Evolutionary conservation across 768 basidiomycete genomes (phyloP), one percentile per base, ranked within the genome.

Genomic region (Plicaturopsis crispa): DNA sequence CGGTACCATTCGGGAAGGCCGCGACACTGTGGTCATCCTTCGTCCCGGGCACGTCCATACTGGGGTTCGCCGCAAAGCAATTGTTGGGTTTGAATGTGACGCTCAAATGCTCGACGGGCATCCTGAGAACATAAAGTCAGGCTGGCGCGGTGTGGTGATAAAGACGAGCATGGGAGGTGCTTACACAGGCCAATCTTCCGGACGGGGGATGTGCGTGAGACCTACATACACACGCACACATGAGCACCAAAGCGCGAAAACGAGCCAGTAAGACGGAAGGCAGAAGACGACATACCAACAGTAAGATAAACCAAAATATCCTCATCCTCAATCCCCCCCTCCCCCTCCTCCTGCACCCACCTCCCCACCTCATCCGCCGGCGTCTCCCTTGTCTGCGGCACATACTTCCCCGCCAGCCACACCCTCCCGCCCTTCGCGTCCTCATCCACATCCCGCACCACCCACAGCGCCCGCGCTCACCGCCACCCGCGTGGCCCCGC

Each of bases 121-220:
- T 91, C 20, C 84, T 87, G n/a, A n/a, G 43, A 33, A 13, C 5
- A 24, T 10, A 28, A 30, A 14, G 31, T 28, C 43, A n/a, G n/a
- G n/a, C 44, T n/a, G n/a, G n/a, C n/a, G n/a, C n/a, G 31, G 20
- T 33, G 43, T 3, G 4, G 30, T 19, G 23, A 39, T 20, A 31
- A 47, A 37, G 31, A 32, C n/a, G n/a, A n/a, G n/a, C n/a, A n/a
- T n/a, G n/a, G n/a, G 4, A 36, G 43, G 36, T 12, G 68, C 80
- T 47, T 64, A 85, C 80, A 88, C 84, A 24, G 88, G 85, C 84
- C 83, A 90, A 55, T 89, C 87, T 53, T 90, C 89, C 4, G 85
- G 86, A 45, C 87, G 73, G 17, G 85, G 84, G 35, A 90, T 79
- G 51, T 90, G 88, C 2, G 84, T 89, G 18, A 75, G 74, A 19